Conservation (phyloP, 208 protist species). For the Trypanosoma mega region DNA sequence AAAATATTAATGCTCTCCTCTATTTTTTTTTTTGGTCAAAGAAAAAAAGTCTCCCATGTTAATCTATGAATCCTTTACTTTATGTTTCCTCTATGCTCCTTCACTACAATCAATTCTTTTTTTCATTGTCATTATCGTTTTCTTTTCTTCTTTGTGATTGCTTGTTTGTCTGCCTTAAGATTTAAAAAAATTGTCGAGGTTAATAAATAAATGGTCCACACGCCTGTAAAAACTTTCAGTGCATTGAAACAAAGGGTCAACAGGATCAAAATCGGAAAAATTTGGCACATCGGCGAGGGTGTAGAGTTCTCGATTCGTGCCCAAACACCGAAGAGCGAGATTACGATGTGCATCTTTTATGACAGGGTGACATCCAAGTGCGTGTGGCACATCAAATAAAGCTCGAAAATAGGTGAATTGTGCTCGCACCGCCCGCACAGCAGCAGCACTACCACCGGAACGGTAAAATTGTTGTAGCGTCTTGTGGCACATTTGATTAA, state of each 20-base stretch:
- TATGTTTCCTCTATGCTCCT: too few species aligned
- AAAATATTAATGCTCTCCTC: too few species aligned
- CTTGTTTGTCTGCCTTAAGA: neutral
- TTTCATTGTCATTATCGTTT: neutral
- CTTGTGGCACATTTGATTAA: constrained; percentile 72
- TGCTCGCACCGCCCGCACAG: constrained; percentile 60
- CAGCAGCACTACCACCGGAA: constrained; percentile 53
- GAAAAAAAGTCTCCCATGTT: too few species aligned
- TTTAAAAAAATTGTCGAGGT: constrained; percentile 60
- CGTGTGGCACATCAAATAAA: constrained; percentile 86
- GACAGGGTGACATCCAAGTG: constrained; percentile 49
- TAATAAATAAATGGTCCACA: constrained; percentile 81
- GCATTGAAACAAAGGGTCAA: constrained; percentile 67
- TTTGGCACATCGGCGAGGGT: constrained; percentile 43
- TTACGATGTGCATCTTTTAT: constrained; percentile 68
- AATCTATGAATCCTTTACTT: too few species aligned
- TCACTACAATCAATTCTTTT: too few species aligned
- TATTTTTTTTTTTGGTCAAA: neutral
- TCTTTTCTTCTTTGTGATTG: neutral
- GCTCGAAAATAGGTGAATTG: constrained; percentile 90
- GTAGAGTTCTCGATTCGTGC: constrained; percentile 55
- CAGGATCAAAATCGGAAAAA: constrained; percentile 45
- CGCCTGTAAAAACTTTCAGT: constrained; percentile 84
- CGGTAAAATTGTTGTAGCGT: constrained; percentile 81
- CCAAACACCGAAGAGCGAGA: constrained; percentile 69